phyloP scores from a whole-genome alignment of 768 basidiomycete genomes.

The Termitomyces titanicus region DNA sequence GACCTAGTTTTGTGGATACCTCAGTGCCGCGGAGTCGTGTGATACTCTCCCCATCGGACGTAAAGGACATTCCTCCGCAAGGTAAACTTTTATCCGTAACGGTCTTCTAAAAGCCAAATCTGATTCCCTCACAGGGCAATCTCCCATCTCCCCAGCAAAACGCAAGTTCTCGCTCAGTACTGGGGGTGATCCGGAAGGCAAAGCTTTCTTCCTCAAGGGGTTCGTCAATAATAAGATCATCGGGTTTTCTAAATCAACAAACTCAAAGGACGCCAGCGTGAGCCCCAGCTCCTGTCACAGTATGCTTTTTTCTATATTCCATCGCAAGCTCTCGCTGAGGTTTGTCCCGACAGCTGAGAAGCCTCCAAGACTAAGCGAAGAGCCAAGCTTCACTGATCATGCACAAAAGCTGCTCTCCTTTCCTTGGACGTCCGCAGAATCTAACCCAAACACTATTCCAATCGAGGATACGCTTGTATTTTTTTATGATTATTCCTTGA shows the following conservation, averaged over 20 bases:
- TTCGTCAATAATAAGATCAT: constrained; percentile 6
- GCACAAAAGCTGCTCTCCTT: constrained; percentile 9
- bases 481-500: constrained; percentile 14
- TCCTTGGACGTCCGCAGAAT: neutral
- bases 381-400: constrained; percentile 2
- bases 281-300: constrained; percentile 3
- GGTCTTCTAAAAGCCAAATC: neutral
- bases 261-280: constrained; percentile 1
- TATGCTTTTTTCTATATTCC: constrained; percentile 5
- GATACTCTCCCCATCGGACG: neutral
- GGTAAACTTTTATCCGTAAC: neutral
- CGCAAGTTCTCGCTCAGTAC: constrained; percentile 9
- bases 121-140: neutral
- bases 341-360: constrained; percentile 2
- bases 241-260: constrained; percentile 6
- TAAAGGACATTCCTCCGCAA: neutral
- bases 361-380: neutral
- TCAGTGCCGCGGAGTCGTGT: neutral
- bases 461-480: constrained; percentile 10
- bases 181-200: neutral
- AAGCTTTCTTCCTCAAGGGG: constrained; percentile 10
- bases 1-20: neutral
- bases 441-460: neutral
- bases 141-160: neutral
- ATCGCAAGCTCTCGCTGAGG: neutral